phyloP scores from a whole-genome alignment of 78 protist genomes.

The Guillardia theta region DNA sequence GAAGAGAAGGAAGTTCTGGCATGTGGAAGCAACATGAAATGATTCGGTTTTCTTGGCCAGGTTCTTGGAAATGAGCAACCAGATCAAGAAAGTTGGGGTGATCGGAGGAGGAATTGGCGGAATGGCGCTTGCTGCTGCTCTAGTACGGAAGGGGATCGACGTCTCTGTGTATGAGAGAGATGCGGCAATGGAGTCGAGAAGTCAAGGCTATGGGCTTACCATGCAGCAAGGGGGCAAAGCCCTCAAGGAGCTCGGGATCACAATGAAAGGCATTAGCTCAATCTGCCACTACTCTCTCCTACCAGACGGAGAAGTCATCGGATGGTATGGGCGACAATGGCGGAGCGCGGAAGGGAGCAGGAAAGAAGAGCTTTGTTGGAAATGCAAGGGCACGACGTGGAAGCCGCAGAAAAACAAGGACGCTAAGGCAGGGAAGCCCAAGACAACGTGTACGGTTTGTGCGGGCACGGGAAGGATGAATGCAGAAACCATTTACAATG shows the following conservation, averaged over 20 bases:
- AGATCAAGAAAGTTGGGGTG: background rate
- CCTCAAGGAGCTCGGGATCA: background rate
- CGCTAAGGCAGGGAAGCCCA: background rate
- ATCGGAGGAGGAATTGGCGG: conserved; percentile 37
- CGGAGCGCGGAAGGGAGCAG: no score
- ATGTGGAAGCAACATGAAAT: no score
- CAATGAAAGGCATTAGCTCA: no score
- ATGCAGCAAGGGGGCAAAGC: background rate
- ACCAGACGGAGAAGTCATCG: no score
- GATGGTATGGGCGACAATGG: no score
- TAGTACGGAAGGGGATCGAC: background rate
- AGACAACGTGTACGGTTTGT: no score
- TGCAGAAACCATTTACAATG: no score
- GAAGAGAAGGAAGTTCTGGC: no score
- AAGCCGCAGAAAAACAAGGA: background rate
- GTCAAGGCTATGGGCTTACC: conserved; percentile 3
- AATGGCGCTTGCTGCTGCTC: background rate
- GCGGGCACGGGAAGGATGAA: no score
- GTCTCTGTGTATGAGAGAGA: background rate
- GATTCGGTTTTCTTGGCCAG: no score
- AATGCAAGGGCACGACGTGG: background rate
- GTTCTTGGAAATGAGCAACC: no score
- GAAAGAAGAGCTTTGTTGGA: background rate
- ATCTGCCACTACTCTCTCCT: no score
- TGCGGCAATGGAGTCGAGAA: background rate